Base-by-base conservation (phyloP, 1,284 basidiomycete species). In the Leccinum huronense region DNA sequence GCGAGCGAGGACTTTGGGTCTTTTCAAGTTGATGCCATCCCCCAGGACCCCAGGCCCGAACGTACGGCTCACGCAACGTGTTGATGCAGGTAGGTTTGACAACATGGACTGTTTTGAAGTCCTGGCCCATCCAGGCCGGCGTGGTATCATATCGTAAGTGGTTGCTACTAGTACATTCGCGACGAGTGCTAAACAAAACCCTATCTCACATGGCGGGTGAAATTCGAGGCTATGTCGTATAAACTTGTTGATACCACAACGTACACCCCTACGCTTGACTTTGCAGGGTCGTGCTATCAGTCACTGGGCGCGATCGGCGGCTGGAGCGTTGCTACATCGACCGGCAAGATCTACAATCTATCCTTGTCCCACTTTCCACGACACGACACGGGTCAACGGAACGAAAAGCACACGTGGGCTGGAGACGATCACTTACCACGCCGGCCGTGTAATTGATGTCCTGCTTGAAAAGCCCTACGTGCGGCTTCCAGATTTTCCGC, bases 1-100 rank as follows among this genome's bases (percentile, higher is more conserved):
- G 83, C 86, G 36, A 82, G 84, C 14, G 94, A 97, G 70, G 97
- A 98, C 71, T 99, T 99, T 78, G 97, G 97, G 34, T 90, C 95
- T 0, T 99, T 27, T 27, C 23, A 45, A 42, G 40, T n/a, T 5
- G 40, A n/a, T 42, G 38, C 6, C 23, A 27, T 27, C 23, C 23
- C 23, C 23, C 23, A 27, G 23, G 23, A 27, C 23, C 23, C 23
- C 23, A 27, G 23, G 23, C 23, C 23, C 23, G 23, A 27, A 27
- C 23, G 23, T 27, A 27, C 23, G 23, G 23, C 23, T 27, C 23
- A 27, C 23, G 23, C 23, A 27, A 27, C 23, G 23, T 27, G 23
- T 27, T 27, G 23, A 27, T 27, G 23, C 23, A 27, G 23, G 23
- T 27, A 27, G 23, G 23, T 27, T 27, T 27, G 23, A 27, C 23